Percentiles rank a stretch among this genome's conserved stretches.
Evolutionary conservation across 768 basidiomycete genomes (phyloP).

Genomic region (Trametes gibbosa): DNA sequence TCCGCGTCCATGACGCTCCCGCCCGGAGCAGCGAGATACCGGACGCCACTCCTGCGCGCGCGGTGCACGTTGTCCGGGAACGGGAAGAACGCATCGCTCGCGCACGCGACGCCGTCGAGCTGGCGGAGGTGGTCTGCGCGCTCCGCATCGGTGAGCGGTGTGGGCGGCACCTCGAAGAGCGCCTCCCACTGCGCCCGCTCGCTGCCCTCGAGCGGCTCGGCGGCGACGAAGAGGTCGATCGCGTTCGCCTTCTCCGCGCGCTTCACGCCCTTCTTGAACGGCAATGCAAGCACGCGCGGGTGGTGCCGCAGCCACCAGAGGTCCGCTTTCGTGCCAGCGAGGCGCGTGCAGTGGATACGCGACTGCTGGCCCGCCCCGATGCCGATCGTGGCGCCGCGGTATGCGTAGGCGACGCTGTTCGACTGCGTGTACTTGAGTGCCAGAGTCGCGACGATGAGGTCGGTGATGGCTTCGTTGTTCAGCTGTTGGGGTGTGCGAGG

Average conservation of each 20-base stretch:
- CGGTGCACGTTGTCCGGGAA: slow-evolving; percentile 98
- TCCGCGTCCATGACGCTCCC: slow-evolving; percentile 98
- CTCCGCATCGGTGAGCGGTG: slow-evolving; percentile 64
- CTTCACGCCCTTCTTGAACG: slow-evolving; percentile 97
- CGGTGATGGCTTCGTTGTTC: slow-evolving; percentile 72
- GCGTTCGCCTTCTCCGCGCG: slow-evolving; percentile 98
- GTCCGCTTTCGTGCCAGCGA: slow-evolving; percentile 97
- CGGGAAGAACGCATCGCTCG: slow-evolving; percentile 99
- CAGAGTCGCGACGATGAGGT: slow-evolving; percentile 93
- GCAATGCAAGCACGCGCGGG: slow-evolving; percentile 84
- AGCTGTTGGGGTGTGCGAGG: slow-evolving; percentile 48
- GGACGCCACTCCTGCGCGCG: slow-evolving; percentile 87
- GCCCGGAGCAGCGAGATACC: slow-evolving; percentile 85
- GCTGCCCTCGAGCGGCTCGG: slow-evolving; percentile 82
- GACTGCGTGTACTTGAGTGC: slow-evolving; percentile 99
- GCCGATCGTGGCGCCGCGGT: slow-evolving; percentile 88
- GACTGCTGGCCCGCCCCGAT: slow-evolving; percentile 98
- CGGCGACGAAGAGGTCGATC: slow-evolving; percentile 93
- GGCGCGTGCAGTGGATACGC: slow-evolving; percentile 97
- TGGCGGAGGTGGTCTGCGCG: slow-evolving; percentile 68
- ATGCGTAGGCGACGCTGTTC: slow-evolving; percentile 96
- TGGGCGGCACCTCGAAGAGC: slow-evolving; percentile 73
- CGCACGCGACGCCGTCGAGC: slow-evolving; percentile 86
- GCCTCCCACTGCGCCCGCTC: slow-evolving; percentile 91
- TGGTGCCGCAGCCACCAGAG: slow-evolving; percentile 99